Conservation (phyloP, 73 alveolate genomes). For the Uronychia setigera region DNA sequence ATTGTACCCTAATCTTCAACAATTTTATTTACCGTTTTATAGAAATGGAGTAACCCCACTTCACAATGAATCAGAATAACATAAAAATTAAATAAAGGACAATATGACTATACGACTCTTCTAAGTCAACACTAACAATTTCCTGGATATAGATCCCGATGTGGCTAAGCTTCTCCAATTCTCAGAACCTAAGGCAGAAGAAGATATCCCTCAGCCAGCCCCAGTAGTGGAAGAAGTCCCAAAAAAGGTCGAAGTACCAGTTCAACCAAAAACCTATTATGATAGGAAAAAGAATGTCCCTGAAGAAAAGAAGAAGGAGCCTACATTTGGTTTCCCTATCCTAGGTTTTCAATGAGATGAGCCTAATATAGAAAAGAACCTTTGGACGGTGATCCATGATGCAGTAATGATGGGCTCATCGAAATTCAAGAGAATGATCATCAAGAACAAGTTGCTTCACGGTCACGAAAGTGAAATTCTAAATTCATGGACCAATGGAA, state of each 20-base stretch:
- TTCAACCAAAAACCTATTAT: too few relatives aligned
- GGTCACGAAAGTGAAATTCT: neutral
- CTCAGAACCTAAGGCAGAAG: too few relatives aligned
- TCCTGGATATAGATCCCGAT: too few relatives aligned
- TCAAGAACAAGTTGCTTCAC: neutral
- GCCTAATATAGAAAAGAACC: neutral
- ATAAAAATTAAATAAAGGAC: too few relatives aligned
- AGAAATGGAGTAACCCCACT: too few relatives aligned
- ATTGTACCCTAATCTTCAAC: conserved; percentile 19
- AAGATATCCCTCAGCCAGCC: too few relatives aligned
- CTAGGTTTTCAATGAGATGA: neutral
- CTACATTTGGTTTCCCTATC: neutral
- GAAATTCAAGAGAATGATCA: neutral
- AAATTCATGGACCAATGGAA: neutral
- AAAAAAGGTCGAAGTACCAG: neutral
- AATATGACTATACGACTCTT: too few relatives aligned
- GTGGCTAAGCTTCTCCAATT: too few relatives aligned
- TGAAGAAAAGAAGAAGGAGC: neutral
- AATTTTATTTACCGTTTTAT: neutral
- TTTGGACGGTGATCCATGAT: neutral
- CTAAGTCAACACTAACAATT: too few relatives aligned
- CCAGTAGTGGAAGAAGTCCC: neutral
- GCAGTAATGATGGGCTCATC: neutral
- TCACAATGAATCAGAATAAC: neutral
- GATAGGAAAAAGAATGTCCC: neutral